These are phyloP conservation scores for Draba incana DNA, from an alignment of 345 rosid genomes.

Conservation along the genomic window DNA sequence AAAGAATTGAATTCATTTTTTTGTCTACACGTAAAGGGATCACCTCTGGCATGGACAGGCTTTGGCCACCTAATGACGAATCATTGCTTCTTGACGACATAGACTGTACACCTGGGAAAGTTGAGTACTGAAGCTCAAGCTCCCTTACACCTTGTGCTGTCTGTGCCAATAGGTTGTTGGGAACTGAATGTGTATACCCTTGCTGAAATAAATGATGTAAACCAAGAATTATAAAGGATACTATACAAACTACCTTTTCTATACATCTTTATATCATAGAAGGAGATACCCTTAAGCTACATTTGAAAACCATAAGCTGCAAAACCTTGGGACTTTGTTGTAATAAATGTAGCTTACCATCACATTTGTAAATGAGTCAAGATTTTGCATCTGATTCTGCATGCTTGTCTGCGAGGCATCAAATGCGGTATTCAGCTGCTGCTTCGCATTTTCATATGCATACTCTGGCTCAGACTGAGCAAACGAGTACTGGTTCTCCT, in stretches of 20 bases:
- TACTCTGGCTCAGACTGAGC: conserved; percentile 65
- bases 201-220: conserved; percentile 47
- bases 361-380: conserved; percentile 58
- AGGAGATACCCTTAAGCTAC: not conserved
- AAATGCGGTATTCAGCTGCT: conserved; percentile 60
- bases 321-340: not conserved
- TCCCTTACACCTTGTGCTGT: conserved; percentile 74
- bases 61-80: conserved; percentile 65
- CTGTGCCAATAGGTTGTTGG: conserved; percentile 66
- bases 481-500: conserved; percentile 68
- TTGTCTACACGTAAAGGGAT: not conserved
- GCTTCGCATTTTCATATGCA: conserved; percentile 59
- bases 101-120: conserved; percentile 68
- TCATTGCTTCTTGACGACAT: conserved; percentile 66
- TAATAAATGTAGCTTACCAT: conserved; percentile 54
- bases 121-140: conserved; percentile 75
- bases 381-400: conserved; percentile 61
- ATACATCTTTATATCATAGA: not conserved
- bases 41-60: conserved; percentile 83
- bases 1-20: not conserved
- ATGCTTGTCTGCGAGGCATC: conserved; percentile 58
- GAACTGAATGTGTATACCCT: conserved; percentile 67
- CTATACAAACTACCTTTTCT: conserved; percentile 6
- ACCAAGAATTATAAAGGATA: conserved; percentile 15
- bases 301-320: not conserved